phyloP scores from a whole-genome alignment of 331 rosid genomes.

The Cydonia oblonga region DNA sequence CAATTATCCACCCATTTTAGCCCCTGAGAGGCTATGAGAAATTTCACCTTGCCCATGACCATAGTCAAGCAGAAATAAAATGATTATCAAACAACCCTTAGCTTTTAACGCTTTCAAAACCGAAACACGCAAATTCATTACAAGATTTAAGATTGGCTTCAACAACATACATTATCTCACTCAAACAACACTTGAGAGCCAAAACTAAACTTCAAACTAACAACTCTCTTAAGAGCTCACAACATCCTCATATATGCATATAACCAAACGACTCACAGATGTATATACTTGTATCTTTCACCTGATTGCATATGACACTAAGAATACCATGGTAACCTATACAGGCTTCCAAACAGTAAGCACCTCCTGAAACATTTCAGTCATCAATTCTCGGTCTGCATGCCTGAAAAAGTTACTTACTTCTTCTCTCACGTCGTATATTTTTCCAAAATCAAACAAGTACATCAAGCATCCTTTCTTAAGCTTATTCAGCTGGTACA shows the following conservation, averaged over 20 bases:
- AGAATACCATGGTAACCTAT: constrained; percentile 1
- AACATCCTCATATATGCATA: background rate
- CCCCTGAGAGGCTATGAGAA: too few species aligned
- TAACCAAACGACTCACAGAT: background rate
- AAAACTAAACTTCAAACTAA: background rate
- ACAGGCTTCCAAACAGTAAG: constrained; percentile 55
- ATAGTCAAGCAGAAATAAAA: too few species aligned
- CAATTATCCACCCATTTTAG: too few species aligned
- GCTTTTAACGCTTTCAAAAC: too few species aligned
- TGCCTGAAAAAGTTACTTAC: constrained; percentile 40
- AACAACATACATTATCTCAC: too few species aligned
- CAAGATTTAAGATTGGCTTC: too few species aligned
- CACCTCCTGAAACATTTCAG: constrained; percentile 81
- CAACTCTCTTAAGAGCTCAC: background rate
- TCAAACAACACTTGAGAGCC: too few species aligned
- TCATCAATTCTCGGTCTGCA: constrained; percentile 71
- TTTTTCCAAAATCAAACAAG: constrained; percentile 75
- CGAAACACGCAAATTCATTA: too few species aligned
- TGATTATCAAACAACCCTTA: too few species aligned
- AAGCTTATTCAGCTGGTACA: constrained; percentile 58
- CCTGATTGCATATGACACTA: background rate
- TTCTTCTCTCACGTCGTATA: constrained; percentile 60
- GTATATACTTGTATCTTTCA: constrained; percentile 7
- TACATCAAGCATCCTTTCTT: constrained; percentile 77
- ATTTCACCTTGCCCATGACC: too few species aligned